Evolutionary conservation across 2,329 filamentous ascomycete species (phyloP).

Genomic region (Falciphora oryzae): DNA sequence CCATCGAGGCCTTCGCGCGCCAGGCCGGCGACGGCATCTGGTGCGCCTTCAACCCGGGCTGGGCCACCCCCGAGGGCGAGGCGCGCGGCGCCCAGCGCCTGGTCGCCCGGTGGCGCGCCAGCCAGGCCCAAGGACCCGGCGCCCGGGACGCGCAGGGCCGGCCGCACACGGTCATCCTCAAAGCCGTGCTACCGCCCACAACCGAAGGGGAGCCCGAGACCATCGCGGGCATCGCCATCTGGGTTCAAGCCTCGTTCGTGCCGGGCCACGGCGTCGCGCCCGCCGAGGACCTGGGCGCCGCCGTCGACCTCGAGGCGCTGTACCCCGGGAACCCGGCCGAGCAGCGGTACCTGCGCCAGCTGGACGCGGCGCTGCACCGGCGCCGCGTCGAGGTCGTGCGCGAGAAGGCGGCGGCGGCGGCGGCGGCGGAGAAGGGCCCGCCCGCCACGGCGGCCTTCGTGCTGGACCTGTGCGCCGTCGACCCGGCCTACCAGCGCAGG

Average conservation of each 20-base stretch:
- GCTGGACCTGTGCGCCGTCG: constrained; percentile 45
- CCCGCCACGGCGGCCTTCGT: constrained; percentile 38
- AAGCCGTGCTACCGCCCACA: constrained; percentile 37
- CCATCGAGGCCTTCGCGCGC: constrained; percentile 36
- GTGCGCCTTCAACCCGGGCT: constrained; percentile 45
- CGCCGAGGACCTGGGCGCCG: constrained; percentile 25
- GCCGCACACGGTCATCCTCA: constrained; percentile 46
- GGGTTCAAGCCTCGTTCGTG: constrained; percentile 45
- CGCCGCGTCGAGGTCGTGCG: constrained; percentile 35
- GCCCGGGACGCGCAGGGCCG: constrained; percentile 37
- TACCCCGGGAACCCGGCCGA: constrained; percentile 38
- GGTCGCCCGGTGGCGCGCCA: constrained; percentile 33
- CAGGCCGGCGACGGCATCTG: constrained; percentile 47
- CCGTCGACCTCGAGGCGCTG: constrained; percentile 27
- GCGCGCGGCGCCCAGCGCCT: constrained; percentile 30
- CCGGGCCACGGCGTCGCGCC: constrained; percentile 40
- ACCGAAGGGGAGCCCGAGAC: not conserved
- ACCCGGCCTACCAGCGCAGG: constrained; percentile 46
- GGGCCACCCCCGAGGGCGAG: constrained; percentile 44
- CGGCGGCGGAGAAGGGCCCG: constrained; percentile 14
- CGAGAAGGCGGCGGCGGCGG: constrained; percentile 21
- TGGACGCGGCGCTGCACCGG: constrained; percentile 36
- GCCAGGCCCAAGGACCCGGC: constrained; percentile 12
- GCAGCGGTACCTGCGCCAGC: constrained; percentile 40
- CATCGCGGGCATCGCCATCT: constrained; percentile 50